Evolutionary conservation across 768 basidiomycete genomes (phyloP).

Genomic region (Suillus subluteus): DNA sequence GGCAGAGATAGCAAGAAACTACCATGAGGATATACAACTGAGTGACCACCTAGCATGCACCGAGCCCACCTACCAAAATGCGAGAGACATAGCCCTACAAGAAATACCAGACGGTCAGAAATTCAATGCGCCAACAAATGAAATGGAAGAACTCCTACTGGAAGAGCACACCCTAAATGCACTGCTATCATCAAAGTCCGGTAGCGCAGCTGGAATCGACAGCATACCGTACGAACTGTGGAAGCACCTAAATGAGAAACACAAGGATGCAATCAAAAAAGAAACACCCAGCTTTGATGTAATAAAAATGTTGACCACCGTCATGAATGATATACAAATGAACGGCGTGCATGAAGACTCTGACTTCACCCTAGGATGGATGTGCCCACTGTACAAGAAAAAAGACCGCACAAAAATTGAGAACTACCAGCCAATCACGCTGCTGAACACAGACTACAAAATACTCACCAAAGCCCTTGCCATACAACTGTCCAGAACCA

Average conservation of each 20-base stretch:
- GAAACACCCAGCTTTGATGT: background rate
- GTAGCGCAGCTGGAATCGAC: constrained; percentile 28
- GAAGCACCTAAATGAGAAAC: constrained; percentile 16
- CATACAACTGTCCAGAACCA: constrained; percentile 9
- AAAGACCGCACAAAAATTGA: constrained; percentile 32
- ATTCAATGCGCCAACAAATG: rapidly evolving
- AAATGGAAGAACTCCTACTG: background rate
- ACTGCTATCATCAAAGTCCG: constrained; percentile 14
- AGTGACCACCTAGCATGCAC: too few relatives aligned
- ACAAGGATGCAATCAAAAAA: too few relatives aligned
- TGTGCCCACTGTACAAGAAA: constrained; percentile 46
- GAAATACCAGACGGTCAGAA: background rate
- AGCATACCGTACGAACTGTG: constrained; percentile 34
- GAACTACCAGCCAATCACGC: constrained; percentile 43
- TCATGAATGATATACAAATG: constrained; percentile 29
- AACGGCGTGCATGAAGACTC: background rate
- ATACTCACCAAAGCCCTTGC: constrained; percentile 31
- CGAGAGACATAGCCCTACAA: too few relatives aligned
- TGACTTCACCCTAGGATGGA: background rate
- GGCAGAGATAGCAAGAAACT: background rate
- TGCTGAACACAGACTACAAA: constrained; percentile 40
- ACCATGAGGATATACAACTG: background rate
- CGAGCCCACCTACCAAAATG: too few relatives aligned
- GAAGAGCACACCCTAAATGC: too few relatives aligned
- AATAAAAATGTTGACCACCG: background rate